These are phyloP conservation scores for Dactylis glomerata DNA, from an alignment of 176 grass and related monocot genomes.

Conservation along the genomic window DNA sequence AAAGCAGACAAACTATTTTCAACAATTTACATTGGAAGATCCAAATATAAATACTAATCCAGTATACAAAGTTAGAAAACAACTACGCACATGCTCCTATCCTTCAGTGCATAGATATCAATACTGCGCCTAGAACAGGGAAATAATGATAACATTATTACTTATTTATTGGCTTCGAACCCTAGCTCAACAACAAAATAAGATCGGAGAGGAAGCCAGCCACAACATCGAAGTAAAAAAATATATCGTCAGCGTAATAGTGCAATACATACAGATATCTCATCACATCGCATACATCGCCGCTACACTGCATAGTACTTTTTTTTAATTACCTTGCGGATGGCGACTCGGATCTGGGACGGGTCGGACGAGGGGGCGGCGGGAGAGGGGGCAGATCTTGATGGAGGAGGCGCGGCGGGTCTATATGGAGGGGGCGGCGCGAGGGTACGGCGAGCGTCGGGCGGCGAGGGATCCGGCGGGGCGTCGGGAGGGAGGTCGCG, in stretches of 20 bases:
- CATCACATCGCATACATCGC: not conserved
- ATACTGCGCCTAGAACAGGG: not conserved
- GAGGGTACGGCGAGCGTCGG: not conserved
- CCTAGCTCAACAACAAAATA: not conserved
- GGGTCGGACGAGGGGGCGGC: not conserved
- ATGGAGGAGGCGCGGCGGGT: not conserved
- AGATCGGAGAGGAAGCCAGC: not conserved
- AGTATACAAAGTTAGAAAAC: not conserved
- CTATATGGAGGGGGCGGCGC: not conserved
- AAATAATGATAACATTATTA: not conserved
- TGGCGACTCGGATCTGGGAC: not conserved
- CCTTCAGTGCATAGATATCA: not conserved
- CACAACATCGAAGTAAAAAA: not conserved
- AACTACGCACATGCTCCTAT: not conserved
- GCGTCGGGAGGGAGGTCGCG: not conserved
- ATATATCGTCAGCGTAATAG: not conserved
- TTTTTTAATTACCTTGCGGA: not conserved
- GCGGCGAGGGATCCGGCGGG: not conserved
- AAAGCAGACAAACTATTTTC: not conserved
- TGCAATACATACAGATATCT: not conserved
- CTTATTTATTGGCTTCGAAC: not conserved
- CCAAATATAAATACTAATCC: not conserved
- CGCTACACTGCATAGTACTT: no score
- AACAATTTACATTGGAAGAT: not conserved
- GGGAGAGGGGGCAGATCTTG: not conserved